Conservation (phyloP, 2,329 filamentous ascomycete genomes). For the Exophiala mesophila region DNA sequence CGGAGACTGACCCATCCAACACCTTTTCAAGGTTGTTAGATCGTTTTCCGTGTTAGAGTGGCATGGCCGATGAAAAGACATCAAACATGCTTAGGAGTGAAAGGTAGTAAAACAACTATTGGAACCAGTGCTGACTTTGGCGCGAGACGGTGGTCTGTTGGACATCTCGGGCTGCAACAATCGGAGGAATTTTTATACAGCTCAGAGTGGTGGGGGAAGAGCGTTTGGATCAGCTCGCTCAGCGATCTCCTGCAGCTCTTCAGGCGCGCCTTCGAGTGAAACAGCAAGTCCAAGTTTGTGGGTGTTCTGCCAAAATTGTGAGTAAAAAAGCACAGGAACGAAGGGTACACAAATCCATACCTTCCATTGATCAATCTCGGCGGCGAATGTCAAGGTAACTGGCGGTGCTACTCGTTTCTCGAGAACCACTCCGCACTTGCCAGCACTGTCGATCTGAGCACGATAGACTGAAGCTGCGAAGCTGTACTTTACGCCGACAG, state of each 20-base stretch:
- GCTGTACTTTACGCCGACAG: conserved; percentile 94
- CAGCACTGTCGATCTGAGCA: conserved; percentile 90
- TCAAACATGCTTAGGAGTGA: conserved; percentile 30
- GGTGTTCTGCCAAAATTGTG: conserved; percentile 61
- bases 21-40: conserved; percentile 6
- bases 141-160: background rate
- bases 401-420: conserved; percentile 95
- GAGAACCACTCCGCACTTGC: conserved; percentile 84
- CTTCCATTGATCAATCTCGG: conserved; percentile 92
- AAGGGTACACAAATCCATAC: conserved; percentile 53
- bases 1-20: conserved; percentile 6
- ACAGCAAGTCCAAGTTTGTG: conserved; percentile 93
- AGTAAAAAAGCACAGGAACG: too few species aligned
- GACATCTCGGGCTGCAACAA: background rate
- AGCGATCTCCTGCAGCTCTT: conserved; percentile 70
- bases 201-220: conserved; percentile 45
- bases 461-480: conserved; percentile 94
- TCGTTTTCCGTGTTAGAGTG: conserved; percentile 1
- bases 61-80: background rate
- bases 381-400: conserved; percentile 89
- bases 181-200: background rate
- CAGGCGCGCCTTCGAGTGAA: conserved; percentile 78
- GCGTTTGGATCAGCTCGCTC: conserved; percentile 33
- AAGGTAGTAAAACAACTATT: conserved; percentile 42
- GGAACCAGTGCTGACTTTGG: conserved; percentile 30